Evolutionary conservation across 148 eudicot genomes (phyloP).

Genomic region (Heliamphora exappendiculata): DNA sequence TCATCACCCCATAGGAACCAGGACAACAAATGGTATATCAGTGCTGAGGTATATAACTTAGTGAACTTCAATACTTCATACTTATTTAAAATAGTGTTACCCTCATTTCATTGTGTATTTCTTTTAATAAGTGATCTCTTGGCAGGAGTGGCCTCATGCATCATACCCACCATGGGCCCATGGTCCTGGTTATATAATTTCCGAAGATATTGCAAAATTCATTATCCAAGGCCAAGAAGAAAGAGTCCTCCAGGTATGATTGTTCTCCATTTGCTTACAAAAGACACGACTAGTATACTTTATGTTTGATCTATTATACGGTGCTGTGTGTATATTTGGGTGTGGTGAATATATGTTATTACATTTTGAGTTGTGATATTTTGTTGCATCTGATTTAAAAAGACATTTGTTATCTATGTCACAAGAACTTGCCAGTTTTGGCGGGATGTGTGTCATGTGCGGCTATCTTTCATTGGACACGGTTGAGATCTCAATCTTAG

Average conservation of each 20-base stretch:
- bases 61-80: neutral
- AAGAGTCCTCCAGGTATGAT: constrained; percentile 52
- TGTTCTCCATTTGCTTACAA: too few relatives aligned
- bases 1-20: constrained; percentile 71
- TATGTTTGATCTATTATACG: too few relatives aligned
- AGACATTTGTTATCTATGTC: too few relatives aligned
- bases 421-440: too few relatives aligned
- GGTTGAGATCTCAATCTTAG: too few relatives aligned
- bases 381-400: too few relatives aligned
- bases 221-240: constrained; percentile 60
- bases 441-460: too few relatives aligned
- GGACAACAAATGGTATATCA: constrained; percentile 86
- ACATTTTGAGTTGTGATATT: too few relatives aligned
- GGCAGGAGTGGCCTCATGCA: constrained; percentile 80
- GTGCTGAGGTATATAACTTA: constrained; percentile 49
- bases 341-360: too few relatives aligned
- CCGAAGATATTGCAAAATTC: constrained; percentile 69
- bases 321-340: too few relatives aligned
- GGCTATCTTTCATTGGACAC: too few relatives aligned
- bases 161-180: constrained; percentile 88
- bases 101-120: neutral
- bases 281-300: too few relatives aligned
- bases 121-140: constrained; percentile 10
- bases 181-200: constrained; percentile 84
- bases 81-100: neutral